These are phyloP conservation scores for Pugionium dolabratum DNA, from an alignment of 345 rosid genomes.

Conservation along the genomic window DNA sequence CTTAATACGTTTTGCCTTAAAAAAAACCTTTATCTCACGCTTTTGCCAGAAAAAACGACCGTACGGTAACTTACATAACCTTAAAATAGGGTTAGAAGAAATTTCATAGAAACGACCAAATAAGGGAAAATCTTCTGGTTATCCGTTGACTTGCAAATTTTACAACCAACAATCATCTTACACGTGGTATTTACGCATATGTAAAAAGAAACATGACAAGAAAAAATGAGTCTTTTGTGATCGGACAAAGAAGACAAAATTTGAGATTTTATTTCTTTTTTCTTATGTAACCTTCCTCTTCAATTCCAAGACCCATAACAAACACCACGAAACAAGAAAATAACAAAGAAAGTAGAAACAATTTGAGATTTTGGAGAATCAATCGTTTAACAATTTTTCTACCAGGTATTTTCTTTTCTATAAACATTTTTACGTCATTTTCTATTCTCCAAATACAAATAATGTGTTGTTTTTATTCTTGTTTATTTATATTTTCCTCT, in stretches of 20 bases:
- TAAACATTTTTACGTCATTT: not conserved
- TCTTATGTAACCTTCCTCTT: slow-evolving; percentile 23
- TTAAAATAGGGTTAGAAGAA: slow-evolving; percentile 29
- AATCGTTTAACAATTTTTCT: not conserved
- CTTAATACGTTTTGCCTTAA: too few relatives aligned
- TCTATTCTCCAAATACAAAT: not conserved
- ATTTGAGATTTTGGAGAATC: not conserved
- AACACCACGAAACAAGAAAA: not conserved
- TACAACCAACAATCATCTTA: slow-evolving; percentile 15
- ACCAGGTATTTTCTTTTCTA: slow-evolving; percentile 9
- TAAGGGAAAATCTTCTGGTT: slow-evolving; percentile 32
- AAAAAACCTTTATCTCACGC: not conserved
- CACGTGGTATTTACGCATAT: slow-evolving; percentile 15
- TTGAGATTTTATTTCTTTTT: slow-evolving; percentile 9
- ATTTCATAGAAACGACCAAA: slow-evolving; percentile 15
- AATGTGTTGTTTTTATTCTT: slow-evolving; percentile 9
- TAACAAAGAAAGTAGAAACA: not conserved
- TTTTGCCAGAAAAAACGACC: slow-evolving; percentile 35
- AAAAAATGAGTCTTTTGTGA: slow-evolving; percentile 23
- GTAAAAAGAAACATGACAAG: slow-evolving; percentile 22
- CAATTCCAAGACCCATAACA: slow-evolving; percentile 5
- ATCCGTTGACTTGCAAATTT: slow-evolving; percentile 37
- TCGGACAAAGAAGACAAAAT: slow-evolving; percentile 27
- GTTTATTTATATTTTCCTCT: slow-evolving; percentile 10
- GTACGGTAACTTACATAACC: slow-evolving; percentile 20